Evolutionary conservation across 192 early-diverging fungal genomes (phyloP).

Genomic region (Chytriomyces sp.): DNA sequence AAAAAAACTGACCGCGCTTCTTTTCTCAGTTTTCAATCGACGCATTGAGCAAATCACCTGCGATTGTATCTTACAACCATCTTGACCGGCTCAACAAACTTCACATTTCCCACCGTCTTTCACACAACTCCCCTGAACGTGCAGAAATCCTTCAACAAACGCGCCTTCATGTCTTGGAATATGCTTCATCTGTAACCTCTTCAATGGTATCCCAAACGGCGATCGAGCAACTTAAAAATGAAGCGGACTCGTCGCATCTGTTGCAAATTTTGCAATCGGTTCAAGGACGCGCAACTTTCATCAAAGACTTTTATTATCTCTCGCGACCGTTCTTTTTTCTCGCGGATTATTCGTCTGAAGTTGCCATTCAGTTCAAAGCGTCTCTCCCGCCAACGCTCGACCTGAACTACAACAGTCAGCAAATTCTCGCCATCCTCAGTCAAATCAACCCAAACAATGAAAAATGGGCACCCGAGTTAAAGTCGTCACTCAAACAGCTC

Average conservation of each 20-base stretch:
- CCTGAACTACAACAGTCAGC: neutral
- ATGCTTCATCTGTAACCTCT: neutral
- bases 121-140: neutral
- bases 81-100: conserved; percentile 78
- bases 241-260: neutral
- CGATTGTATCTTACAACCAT: conserved; percentile 70
- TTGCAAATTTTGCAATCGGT: neutral
- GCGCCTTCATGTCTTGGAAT: neutral
- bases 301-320: neutral
- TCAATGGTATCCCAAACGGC: neutral
- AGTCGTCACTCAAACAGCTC: conserved; percentile 10
- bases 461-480: conserved; percentile 34
- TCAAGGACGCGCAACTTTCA: neutral
- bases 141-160: neutral
- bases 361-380: neutral
- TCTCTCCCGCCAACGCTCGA: neutral
- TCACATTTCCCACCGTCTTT: conserved; percentile 54
- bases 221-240: neutral
- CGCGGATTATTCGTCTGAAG: neutral
- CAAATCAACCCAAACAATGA: neutral
- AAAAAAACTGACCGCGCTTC: conserved; percentile 1
- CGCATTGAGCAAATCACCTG: conserved; percentile 64
- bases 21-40: conserved; percentile 64
- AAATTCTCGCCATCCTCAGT: neutral
- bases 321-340: neutral